phyloP scores from a whole-genome alignment of 805 yeast genomes.

The Kodamaea neixiangensis region DNA sequence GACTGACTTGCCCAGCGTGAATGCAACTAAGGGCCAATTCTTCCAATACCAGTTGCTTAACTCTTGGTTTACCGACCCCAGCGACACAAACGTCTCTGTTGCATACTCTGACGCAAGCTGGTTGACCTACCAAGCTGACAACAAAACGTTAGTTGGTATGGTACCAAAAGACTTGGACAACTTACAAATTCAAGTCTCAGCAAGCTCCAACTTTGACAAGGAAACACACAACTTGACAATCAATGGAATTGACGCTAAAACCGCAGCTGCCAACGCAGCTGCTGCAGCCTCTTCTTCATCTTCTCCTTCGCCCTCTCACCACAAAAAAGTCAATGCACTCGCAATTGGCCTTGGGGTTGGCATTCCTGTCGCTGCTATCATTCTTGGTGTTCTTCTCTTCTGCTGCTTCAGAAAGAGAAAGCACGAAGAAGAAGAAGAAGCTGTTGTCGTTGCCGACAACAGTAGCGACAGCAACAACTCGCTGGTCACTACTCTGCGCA shows the following conservation, averaged over 20 bases:
- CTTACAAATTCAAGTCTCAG: slow-evolving; percentile 29
- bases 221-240: slow-evolving; percentile 50
- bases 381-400: slow-evolving; percentile 50
- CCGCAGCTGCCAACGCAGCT: slow-evolving; percentile 26
- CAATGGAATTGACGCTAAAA: slow-evolving; percentile 42
- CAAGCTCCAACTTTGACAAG: slow-evolving; percentile 27
- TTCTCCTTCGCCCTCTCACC: slow-evolving; percentile 23
- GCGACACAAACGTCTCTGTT: slow-evolving; percentile 50
- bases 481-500: slow-evolving; percentile 18
- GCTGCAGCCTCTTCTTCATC: slow-evolving; percentile 19
- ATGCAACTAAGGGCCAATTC: slow-evolving; percentile 66
- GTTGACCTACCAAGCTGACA: slow-evolving; percentile 62
- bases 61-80: slow-evolving; percentile 57
- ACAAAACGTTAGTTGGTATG: slow-evolving; percentile 67
- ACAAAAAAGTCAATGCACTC: slow-evolving; percentile 47
- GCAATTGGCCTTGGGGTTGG: slow-evolving; percentile 93
- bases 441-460: slow-evolving; percentile 13
- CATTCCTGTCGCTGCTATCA: slow-evolving; percentile 59
- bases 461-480: not conserved
- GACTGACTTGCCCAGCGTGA: slow-evolving; percentile 52
- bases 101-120: slow-evolving; percentile 48
- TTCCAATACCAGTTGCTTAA: slow-evolving; percentile 58
- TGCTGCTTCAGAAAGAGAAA: slow-evolving; percentile 47
- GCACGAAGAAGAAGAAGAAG: slow-evolving; percentile 19
- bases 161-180: slow-evolving; percentile 42